Conservation (phyloP, 163 green algal species). For the Smithsoniella earleae region DNA sequence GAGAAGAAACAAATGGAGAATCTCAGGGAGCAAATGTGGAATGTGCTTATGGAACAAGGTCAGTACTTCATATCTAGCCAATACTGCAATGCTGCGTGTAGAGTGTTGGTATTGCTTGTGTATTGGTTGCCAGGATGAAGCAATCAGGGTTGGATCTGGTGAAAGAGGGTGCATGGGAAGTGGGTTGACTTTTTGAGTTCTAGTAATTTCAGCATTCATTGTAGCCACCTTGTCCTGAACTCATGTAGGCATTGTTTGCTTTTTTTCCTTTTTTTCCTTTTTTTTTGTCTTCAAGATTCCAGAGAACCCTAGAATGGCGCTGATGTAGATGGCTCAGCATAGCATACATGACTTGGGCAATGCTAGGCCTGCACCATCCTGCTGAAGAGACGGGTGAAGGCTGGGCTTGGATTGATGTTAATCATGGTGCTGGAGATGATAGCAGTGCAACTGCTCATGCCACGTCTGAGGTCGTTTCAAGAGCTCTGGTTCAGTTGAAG, state of each 20-base stretch:
- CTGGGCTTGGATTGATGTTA: slow-evolving; percentile 1
- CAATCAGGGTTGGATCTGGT: background rate
- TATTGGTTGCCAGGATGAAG: too few species aligned
- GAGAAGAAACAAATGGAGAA: too few species aligned
- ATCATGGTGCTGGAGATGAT: background rate
- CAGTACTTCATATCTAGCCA: too few species aligned
- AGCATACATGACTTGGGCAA: slow-evolving; percentile 29
- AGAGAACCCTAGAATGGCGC: background rate
- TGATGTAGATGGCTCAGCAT: slow-evolving; percentile 12
- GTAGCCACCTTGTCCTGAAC: background rate
- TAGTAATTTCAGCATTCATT: background rate
- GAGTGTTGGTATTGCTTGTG: too few species aligned
- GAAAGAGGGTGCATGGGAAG: slow-evolving; percentile 4
- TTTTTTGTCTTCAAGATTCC: background rate
- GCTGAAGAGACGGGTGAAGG: background rate
- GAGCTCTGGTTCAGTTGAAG: background rate
- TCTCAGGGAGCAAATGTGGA: too few species aligned
- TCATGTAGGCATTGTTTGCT: background rate
- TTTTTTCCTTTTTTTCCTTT: background rate
- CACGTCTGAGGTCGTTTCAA: slow-evolving; percentile 1
- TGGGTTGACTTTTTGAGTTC: background rate
- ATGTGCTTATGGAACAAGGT: too few species aligned
- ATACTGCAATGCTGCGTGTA: too few species aligned
- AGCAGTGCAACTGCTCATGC: background rate
- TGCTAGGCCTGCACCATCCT: background rate